Evolutionary conservation across 805 yeast species (phyloP).

Genomic region (Ogataea methylovora): DNA sequence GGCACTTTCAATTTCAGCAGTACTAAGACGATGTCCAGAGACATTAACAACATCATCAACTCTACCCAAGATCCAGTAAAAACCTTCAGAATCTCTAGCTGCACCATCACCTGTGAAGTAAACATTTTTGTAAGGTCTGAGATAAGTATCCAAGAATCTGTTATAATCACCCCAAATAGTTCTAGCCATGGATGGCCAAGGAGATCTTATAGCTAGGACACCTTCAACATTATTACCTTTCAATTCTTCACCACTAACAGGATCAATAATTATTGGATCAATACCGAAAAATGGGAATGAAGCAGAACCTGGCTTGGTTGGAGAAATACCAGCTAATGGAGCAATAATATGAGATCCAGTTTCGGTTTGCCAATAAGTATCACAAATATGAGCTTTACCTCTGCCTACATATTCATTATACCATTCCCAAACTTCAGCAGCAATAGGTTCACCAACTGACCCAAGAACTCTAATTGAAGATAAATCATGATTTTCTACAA

Average conservation of each 20-base stretch:
- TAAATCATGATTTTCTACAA: slow-evolving; percentile 54
- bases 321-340: slow-evolving; percentile 69
- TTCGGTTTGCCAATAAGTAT: slow-evolving; percentile 89
- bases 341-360: slow-evolving; percentile 75
- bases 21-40: slow-evolving; percentile 81
- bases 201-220: slow-evolving; percentile 59
- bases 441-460: slow-evolving; percentile 83
- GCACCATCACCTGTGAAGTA: slow-evolving; percentile 91
- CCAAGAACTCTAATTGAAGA: slow-evolving; percentile 63
- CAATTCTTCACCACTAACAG: slow-evolving; percentile 64
- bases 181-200: slow-evolving; percentile 88
- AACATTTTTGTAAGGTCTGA: slow-evolving; percentile 73
- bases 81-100: slow-evolving; percentile 78
- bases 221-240: slow-evolving; percentile 71
- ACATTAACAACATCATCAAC: slow-evolving; percentile 88
- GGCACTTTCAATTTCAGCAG: slow-evolving; percentile 84
- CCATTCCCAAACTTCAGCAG: slow-evolving; percentile 87
- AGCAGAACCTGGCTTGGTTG: slow-evolving; percentile 82
- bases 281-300: slow-evolving; percentile 82
- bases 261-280: slow-evolving; percentile 65
- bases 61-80: slow-evolving; percentile 79
- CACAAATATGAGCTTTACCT: slow-evolving; percentile 63
- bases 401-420: slow-evolving; percentile 66
- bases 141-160: slow-evolving; percentile 72
- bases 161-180: slow-evolving; percentile 72